Evolutionary conservation across 495 filamentous ascomycete species (phyloP).

Genomic region (Tuber melanosporum): DNA sequence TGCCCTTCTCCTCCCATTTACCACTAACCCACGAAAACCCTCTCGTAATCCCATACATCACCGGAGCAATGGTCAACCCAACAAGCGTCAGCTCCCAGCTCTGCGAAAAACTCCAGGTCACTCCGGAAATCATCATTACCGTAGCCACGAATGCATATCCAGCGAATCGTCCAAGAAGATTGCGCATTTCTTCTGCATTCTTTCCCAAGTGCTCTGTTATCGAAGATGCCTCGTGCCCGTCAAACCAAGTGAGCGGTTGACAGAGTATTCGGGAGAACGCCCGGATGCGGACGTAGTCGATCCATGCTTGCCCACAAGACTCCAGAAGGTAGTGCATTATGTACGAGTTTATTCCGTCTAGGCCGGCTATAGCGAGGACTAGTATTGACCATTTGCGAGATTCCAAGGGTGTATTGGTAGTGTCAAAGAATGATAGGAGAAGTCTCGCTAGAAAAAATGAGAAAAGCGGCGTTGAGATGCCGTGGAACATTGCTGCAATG

Average conservation of each 20-base stretch:
- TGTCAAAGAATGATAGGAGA: constrained; percentile 58
- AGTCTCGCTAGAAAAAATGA: constrained; percentile 71
- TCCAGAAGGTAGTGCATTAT: constrained; percentile 66
- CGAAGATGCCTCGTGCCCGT: constrained; percentile 57
- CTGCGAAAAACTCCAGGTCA: constrained; percentile 66
- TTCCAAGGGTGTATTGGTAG: constrained; percentile 44
- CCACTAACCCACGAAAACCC: constrained; percentile 56
- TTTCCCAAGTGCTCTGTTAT: constrained; percentile 69
- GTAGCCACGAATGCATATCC: constrained; percentile 60
- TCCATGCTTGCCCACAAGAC: constrained; percentile 67
- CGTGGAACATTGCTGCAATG: constrained; percentile 56
- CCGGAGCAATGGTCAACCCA: constrained; percentile 59
- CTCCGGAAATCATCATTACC: constrained; percentile 57
- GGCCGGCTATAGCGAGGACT: constrained; percentile 61
- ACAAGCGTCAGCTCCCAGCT: constrained; percentile 82
- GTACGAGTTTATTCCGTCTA: constrained; percentile 60
- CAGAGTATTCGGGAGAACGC: constrained; percentile 64
- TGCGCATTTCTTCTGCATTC: constrained; percentile 81
- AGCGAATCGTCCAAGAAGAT: constrained; percentile 70
- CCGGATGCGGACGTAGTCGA: constrained; percentile 61
- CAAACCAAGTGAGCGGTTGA: constrained; percentile 83
- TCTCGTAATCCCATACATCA: constrained; percentile 60
- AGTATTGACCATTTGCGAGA: constrained; percentile 61
- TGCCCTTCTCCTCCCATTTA: constrained; percentile 64
- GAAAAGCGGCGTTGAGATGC: constrained; percentile 67